Evolutionary conservation across 169 alveolate genomes (phyloP), one percentile per base, ranked within the genome.

Genomic region (Neospora caninum): DNA sequence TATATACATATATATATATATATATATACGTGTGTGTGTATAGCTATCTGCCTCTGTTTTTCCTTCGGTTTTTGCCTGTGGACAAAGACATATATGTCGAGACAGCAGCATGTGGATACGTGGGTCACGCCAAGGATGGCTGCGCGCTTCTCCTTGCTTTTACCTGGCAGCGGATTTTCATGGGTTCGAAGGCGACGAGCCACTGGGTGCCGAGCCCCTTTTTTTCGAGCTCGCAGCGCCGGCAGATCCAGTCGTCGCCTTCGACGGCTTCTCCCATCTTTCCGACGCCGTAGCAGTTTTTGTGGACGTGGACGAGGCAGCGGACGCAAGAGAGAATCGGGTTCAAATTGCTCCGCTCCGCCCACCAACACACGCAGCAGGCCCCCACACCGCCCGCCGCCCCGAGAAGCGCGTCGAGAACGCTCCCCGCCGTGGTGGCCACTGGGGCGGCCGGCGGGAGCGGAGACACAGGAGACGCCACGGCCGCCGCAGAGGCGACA

Each of bases 151-250:
- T 73, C n/a, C 80, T 73, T 73, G 58, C 13, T 38, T 42, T 54
- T 25, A 80, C 94, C 86, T 84, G 78, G 92, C 98, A 96, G 27
- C 92, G 91, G 34, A 96, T 58, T 42, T 94, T 86, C 96, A 94
- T 92, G 91, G 97, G 96, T 53, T 91, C 93, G 91, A 96, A 96
- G 87, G 92, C 94, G 39, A 94, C 91, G 64, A 94, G 93, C 97
- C 97, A 96, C 88, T 96, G 97, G 31, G 96, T 92, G 38, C 97
- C 97, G 84, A 96, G 93, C n/a, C 94, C 45, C 0, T 95, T 95
- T 83, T 96, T 95, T 91, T 96, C 98, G 73, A 84, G 83, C 43
- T 96, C 98, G 58, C 98, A 96, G 18, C 98, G 88, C 39, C 96
- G 69, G 95, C 98, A 96, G 70, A 96, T 38, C 95, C 96, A 96